Conservation (phyloP, 495 filamentous ascomycete species). For the Trichoderma orchidacearum region DNA sequence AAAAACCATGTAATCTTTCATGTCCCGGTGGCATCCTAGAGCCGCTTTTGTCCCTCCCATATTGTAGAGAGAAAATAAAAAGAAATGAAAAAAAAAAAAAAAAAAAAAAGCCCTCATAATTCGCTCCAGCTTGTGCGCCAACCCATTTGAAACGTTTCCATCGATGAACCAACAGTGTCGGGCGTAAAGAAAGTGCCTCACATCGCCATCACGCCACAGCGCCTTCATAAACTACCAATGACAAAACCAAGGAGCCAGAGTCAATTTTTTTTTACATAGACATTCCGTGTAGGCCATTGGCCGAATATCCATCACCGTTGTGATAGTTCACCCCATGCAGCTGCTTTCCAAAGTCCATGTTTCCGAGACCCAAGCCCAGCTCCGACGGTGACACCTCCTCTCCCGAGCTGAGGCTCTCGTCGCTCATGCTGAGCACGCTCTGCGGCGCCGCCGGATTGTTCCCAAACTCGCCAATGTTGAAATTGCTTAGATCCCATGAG, state of each 20-base stretch:
- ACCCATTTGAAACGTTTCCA: neutral
- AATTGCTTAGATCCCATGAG: conserved; percentile 36
- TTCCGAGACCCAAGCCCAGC: conserved; percentile 19
- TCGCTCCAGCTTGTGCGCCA: conserved; percentile 1
- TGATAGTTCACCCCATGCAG: neutral
- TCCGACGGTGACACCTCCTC: conserved; percentile 27
- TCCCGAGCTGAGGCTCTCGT: conserved; percentile 54
- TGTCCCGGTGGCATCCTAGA: neutral
- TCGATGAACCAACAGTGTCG: neutral
- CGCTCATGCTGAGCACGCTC: conserved; percentile 62
- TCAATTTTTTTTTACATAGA: neutral
- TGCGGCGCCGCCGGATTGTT: conserved; percentile 33
- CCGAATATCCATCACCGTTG: neutral
- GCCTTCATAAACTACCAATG: neutral
- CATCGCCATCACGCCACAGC: neutral
- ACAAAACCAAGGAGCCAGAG: no score
- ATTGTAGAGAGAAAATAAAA: neutral
- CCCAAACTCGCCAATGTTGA: conserved; percentile 31
- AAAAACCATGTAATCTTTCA: neutral
- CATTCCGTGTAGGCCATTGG: neutral
- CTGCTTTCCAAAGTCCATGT: conserved; percentile 14
- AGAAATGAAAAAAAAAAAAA: neutral
- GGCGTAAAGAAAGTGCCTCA: neutral
- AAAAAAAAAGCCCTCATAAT: neutral
- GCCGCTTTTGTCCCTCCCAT: neutral